Base-by-base conservation (phyloP, 345 rosid genomes). In the Passiflora organensis region DNA sequence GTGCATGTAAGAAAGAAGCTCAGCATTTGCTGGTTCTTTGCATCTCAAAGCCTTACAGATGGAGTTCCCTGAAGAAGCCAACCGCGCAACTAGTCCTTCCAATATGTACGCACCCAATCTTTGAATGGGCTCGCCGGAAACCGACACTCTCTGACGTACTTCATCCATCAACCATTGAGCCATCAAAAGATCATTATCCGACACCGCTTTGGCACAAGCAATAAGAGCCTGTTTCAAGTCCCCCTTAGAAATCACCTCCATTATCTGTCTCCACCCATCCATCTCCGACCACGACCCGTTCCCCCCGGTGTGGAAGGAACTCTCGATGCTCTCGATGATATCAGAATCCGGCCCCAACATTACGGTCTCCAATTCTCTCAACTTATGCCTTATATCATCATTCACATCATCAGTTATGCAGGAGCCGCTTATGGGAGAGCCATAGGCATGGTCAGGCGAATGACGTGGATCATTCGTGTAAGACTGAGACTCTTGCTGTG, bases 51-150 rank as follows among this genome's bases (percentile, higher is more conserved):
- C 71, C 53, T 73, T 84, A 64, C 78, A 90, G 32, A 90, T 81
- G 6, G 84, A 91, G 62, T 85, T 91, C 58, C 96, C 96, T 0
- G 97, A 83, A 15, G 95, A 87, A 64, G 87, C 61, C 53, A 82
- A 63, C 22, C 86, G 86, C 6, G 97, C 97, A 41, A 91, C 95
- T 2, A 91, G 80, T 46, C 97, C 97, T 79, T 91, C 96, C 59
- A 91, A 66, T 84, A 91, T 73, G 53, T 91, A 91, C 15, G 97
- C 97, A 62, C 95, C 97, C 61, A 91, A 72, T 68, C 97, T 73
- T 76, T 91, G 87, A 50, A 87, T 82, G n/a, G 97, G 97, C 69
- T 87, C 97, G 32, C 97, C 97, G 24, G 86, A 83, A 71, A 91
- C 95, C 0, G 97, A 91, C 13, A 87, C 97, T 87, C 87, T 79